phyloP scores from a whole-genome alignment of 768 basidiomycete genomes.

The Hirschioporus abietinus region DNA sequence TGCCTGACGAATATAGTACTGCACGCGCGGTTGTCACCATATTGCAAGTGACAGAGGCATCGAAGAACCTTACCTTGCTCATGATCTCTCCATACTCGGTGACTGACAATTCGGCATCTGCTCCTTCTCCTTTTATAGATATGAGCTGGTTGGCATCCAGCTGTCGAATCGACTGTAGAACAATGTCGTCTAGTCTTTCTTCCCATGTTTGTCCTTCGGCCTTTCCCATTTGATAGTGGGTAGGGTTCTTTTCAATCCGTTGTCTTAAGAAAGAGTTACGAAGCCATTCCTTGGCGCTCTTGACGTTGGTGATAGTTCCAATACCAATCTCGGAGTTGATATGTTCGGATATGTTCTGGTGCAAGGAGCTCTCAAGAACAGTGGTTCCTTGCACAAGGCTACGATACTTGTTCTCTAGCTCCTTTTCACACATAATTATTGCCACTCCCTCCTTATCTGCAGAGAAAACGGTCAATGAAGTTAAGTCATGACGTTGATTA shows the following conservation, averaged over 20 bases:
- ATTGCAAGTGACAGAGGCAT: not conserved
- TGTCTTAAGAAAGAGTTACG: constrained; percentile 81
- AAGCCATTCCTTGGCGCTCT: constrained; percentile 78
- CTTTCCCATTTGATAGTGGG: constrained; percentile 64
- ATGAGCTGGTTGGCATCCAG: constrained; percentile 62
- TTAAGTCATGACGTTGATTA: not conserved
- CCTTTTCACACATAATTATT: constrained; percentile 74
- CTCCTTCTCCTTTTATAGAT: constrained; percentile 29
- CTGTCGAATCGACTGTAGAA: constrained; percentile 56
- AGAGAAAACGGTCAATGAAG: constrained; percentile 1
- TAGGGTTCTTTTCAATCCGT: constrained; percentile 79
- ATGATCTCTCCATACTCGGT: constrained; percentile 83
- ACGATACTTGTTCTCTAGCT: constrained; percentile 67
- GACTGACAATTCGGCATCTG: constrained; percentile 39
- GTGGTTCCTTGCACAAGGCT: constrained; percentile 65
- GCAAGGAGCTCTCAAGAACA: constrained; percentile 80
- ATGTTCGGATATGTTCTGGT: constrained; percentile 81
- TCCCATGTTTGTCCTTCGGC: constrained; percentile 57
- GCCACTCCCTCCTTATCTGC: constrained; percentile 80
- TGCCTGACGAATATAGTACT: constrained; percentile 73
- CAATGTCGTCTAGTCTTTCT: constrained; percentile 65
- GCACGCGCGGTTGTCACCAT: constrained; percentile 9
- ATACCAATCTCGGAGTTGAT: constrained; percentile 92
- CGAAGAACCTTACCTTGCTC: constrained; percentile 57
- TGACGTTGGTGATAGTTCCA: constrained; percentile 67